Percentiles rank a stretch among this genome's conserved stretches.
Evolutionary conservation across 2,329 filamentous ascomycete genomes (phyloP).

Genomic region (Trichoderma citrinoviride): DNA sequence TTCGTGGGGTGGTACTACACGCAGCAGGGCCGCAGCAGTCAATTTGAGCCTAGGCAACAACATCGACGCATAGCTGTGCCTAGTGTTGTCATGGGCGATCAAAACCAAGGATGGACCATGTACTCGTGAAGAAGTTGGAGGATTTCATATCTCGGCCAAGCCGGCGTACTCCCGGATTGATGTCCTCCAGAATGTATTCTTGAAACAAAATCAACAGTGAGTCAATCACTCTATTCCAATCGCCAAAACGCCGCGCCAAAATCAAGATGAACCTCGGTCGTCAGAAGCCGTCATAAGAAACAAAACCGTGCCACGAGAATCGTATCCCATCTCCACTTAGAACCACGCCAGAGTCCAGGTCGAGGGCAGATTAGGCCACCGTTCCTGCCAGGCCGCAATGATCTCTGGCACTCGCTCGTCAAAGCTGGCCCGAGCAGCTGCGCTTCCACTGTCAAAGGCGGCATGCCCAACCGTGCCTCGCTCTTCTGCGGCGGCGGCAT

Average conservation of each 20-base stretch:
- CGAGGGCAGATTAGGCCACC: slow-evolving; percentile 86
- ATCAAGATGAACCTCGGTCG: background rate
- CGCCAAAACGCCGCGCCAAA: slow-evolving; percentile 21
- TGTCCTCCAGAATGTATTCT: background rate
- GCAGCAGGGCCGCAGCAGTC: too few species aligned
- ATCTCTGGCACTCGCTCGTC: slow-evolving; percentile 93
- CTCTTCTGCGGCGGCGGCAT: slow-evolving; percentile 76
- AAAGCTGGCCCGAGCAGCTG: slow-evolving; percentile 69
- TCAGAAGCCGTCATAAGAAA: background rate
- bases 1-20: too few species aligned
- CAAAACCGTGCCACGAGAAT: background rate
- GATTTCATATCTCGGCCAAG: background rate
- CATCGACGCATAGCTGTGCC: background rate
- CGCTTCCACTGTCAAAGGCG: slow-evolving; percentile 68
- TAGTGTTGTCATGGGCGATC: background rate
- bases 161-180: background rate
- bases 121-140: background rate
- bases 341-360: slow-evolving; percentile 97
- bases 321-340: slow-evolving; percentile 41
- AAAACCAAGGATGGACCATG: background rate
- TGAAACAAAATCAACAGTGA: background rate
- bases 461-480: slow-evolving; percentile 61
- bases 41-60: background rate
- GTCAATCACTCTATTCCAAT: background rate
- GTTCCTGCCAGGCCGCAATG: slow-evolving; percentile 87